phyloP scores from a whole-genome alignment of 2,329 filamentous ascomycete species.

The Claviceps maximensis region DNA sequence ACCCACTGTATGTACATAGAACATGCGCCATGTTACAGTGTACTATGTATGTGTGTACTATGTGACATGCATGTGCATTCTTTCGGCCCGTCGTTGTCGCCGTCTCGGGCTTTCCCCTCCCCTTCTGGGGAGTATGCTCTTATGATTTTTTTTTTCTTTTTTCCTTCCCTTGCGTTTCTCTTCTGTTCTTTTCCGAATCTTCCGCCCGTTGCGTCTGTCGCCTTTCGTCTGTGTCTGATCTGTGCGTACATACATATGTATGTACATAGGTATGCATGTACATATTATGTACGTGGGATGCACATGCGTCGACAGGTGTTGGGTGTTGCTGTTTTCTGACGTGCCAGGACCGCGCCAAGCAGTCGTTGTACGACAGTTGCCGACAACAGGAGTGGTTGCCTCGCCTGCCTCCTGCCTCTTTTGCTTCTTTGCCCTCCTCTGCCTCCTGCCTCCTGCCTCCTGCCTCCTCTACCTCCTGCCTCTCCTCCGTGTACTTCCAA shows the following conservation, averaged over 20 bases:
- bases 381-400: not conserved
- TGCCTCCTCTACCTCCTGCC: too few relatives aligned
- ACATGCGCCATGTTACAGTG: too few relatives aligned
- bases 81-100: too few relatives aligned
- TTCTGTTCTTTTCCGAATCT: not conserved
- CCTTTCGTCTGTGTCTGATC: not conserved
- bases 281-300: not conserved
- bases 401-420: not conserved
- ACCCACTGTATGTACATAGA: too few relatives aligned
- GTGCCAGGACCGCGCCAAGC: not conserved
- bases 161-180: not conserved
- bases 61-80: too few relatives aligned
- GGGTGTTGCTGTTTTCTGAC: not conserved
- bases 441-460: not conserved
- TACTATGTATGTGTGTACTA: too few relatives aligned
- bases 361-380: too few relatives aligned
- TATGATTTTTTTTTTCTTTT: not conserved
- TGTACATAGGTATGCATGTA: not conserved
- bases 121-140: too few relatives aligned
- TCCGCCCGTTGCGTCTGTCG: too few relatives aligned
- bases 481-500: too few relatives aligned
- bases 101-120: too few relatives aligned
- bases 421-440: not conserved
- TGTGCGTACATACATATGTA: not conserved
- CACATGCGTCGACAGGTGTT: not conserved